Percentiles rank a stretch among this genome's conserved stretches.
Evolutionary conservation across 2,329 filamentous ascomycete genomes (phyloP).

Genomic region (Ascochyta clinopodiicola): DNA sequence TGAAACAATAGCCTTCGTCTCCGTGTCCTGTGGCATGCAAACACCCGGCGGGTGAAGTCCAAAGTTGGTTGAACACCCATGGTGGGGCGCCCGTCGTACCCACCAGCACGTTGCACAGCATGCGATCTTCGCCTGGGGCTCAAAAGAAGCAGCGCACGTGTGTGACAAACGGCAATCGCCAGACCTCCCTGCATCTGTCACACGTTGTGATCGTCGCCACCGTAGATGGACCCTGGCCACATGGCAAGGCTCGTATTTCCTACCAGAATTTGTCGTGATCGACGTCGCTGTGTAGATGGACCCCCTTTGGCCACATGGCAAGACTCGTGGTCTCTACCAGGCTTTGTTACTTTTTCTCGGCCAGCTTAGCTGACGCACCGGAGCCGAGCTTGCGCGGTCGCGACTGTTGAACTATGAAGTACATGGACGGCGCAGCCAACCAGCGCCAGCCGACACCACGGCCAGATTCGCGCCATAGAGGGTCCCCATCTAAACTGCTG

Average conservation of each 20-base stretch:
- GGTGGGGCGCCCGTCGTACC: background rate
- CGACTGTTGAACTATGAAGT: background rate
- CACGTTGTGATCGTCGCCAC: background rate
- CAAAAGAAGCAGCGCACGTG: slow-evolving; percentile 3
- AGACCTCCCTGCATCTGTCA: slow-evolving; percentile 5
- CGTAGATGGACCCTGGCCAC: too few species aligned
- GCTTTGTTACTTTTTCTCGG: slow-evolving; percentile 2
- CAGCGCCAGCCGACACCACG: background rate
- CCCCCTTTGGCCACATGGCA: slow-evolving; percentile 9
- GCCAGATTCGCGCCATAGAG: slow-evolving; percentile 1
- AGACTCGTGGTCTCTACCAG: slow-evolving; percentile 4
- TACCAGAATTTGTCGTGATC: background rate
- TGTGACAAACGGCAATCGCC: slow-evolving; percentile 5
- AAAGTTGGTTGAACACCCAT: background rate
- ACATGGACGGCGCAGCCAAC: background rate
- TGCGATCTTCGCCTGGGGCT: background rate
- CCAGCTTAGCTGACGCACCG: background rate
- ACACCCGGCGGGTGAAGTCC: background rate
- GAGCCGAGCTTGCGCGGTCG: background rate
- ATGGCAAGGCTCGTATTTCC: too few species aligned
- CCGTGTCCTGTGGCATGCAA: background rate
- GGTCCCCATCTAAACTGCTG: background rate
- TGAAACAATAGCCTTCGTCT: background rate
- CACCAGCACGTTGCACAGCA: slow-evolving; percentile 7
- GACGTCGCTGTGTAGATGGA: background rate